Evolutionary conservation across 2,329 filamentous ascomycete genomes (phyloP), one percentile per base, ranked within the genome.

Genomic region (Sarocladiaceae sp.): DNA sequence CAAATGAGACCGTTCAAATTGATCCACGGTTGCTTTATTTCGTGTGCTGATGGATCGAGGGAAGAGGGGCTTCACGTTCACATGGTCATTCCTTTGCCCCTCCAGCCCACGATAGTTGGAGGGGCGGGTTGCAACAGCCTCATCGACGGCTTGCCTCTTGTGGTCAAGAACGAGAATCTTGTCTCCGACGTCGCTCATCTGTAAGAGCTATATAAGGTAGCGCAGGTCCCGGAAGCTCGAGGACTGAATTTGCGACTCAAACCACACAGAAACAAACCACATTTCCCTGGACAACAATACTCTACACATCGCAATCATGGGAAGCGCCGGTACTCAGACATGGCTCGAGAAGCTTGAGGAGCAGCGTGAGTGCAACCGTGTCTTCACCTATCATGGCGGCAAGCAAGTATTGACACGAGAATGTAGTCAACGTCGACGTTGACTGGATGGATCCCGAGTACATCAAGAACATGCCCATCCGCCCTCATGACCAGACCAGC

Each of bases 391-490:
- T 7, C 28, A 4, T 40, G 22, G 2, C 0, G 10, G 20, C 10
- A 13, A n/a, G n/a, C n/a, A 20, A 6, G 12, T 12, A 13, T 25
- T 46, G n/a, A 46, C 40, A 26, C 50, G 44, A 17, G 48, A 28
- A 20, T 33, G 49, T 37, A 78, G 75, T 78, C 53, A 71, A 78
- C 28, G 65, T 78, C 51, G 75, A 78, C 54, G 72, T 78, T 22
- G 75, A 78, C 57, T 76, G 71, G 67, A 78, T 78, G 75, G 75
- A 75, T 53, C 70, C 73, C 1, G 70, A 73, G 13, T 76, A 71
- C 58, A 71, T 75, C 55, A 70, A 70, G 52, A 62, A 60, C n/a
- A 71, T 76, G 60, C 67, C 68, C 11, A 68, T 76, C 54, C 65
- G 64, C 3, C 71, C 71, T 23, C 70, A 76, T 53, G 74, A 78